Evolutionary conservation across 2,329 filamentous ascomycete species (phyloP).

Genomic region (Coniochaeta sp.): DNA sequence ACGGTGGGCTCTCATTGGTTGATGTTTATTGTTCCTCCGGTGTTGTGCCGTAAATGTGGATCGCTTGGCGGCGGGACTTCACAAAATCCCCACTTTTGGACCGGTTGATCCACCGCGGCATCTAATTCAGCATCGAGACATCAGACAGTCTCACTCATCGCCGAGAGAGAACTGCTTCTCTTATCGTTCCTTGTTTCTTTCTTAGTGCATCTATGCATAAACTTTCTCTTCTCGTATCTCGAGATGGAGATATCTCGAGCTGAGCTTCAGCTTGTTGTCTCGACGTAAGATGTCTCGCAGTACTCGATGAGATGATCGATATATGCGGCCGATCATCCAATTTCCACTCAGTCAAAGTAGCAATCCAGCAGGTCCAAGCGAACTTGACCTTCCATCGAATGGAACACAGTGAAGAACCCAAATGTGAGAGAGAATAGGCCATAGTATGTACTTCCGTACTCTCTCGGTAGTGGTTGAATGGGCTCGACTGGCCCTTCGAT

Average conservation of each 20-base stretch:
- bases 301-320: too few relatives aligned
- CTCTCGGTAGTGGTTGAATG: neutral
- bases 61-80: neutral
- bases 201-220: neutral
- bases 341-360: neutral
- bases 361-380: neutral
- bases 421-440: too few relatives aligned
- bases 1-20: neutral
- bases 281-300: neutral
- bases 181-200: too few relatives aligned
- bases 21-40: neutral
- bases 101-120: slow-evolving; percentile 1
- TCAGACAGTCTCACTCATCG: neutral
- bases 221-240: neutral
- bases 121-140: slow-evolving; percentile 2
- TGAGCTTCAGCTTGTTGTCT: neutral
- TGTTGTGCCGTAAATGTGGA: neutral
- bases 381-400: neutral
- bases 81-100: neutral
- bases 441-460: neutral
- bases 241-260: too few relatives aligned
- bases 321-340: neutral
- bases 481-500: neutral
- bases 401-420: neutral
- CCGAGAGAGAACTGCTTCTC: too few relatives aligned